Base-by-base conservation (phyloP, 768 basidiomycete species). In the Saitozyma sp. region DNA sequence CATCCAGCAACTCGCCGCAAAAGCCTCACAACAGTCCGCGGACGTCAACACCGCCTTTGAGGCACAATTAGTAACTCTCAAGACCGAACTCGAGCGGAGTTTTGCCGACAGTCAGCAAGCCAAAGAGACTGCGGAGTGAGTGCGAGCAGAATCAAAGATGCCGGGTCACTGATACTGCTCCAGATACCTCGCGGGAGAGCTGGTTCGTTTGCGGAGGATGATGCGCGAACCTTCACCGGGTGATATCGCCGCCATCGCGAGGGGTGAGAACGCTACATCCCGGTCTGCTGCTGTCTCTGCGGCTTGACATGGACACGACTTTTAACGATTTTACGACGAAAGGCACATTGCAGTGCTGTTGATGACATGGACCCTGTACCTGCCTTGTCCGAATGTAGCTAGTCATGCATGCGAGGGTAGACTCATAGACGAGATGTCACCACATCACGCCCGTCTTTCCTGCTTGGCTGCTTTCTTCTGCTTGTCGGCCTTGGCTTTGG, bases 391-490 rank as follows among this genome's bases (percentile, higher is more conserved):
- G 29, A 29, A 29, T 29, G 29, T 29, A 29, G 29, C 29, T 29
- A 29, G 29, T 29, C 29, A 29, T 29, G 29, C 29, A 29, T 29
- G 5, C 29, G 5, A 29, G 29, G 29, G 29, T 29, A 29, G 29
- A 29, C 29, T 29, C 2, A 5, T 2, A 5, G 29, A 29, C 29
- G 29, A 29, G 29, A 29, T 29, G 29, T 29, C 29, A 29, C 53
- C 29, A 29, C 53, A 16, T 63, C 58, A 77, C 9, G 66, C 78
- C 41, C 76, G 61, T 8, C 76, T 51, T 54, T 79, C 78, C 49
- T 69, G 69, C 66, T 79, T 79, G 16, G 73, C 71, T 8, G 76
- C 75, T 54, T 79, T 79, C 63, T 79, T 79, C 68, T 79, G 74
- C 59, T 76, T 75, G 42, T 79, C 78, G 11, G 74, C 73, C 49